A percentile compares a stretch with the other conserved stretches of the same genome.
Conservation (phyloP, 2,329 filamentous ascomycete species). For the Drechslera avenae region DNA sequence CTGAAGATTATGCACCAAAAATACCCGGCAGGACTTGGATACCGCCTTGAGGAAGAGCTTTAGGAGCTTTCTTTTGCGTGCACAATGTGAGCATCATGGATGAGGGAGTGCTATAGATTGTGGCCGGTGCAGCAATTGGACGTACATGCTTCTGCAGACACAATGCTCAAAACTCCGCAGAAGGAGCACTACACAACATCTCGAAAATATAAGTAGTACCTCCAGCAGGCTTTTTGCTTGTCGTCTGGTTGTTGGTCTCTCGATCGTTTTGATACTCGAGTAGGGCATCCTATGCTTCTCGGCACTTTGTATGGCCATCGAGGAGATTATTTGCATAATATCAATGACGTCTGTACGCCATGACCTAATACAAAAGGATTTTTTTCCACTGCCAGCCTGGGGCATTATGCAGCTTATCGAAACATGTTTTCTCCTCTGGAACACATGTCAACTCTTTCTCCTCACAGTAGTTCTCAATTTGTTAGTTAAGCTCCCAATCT, state of each 20-base stretch:
- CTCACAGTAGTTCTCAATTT: background rate
- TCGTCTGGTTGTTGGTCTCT: background rate
- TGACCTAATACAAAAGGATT: background rate
- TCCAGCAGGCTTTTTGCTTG: too few species aligned
- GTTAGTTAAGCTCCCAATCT: background rate
- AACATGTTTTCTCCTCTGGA: background rate
- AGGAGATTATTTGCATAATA: background rate
- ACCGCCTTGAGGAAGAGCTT: background rate
- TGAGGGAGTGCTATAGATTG: too few species aligned
- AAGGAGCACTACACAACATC: background rate
- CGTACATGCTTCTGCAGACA: too few species aligned
- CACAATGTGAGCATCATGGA: background rate
- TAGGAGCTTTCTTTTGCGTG: background rate
- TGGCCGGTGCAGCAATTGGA: too few species aligned
- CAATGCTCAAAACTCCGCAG: too few species aligned
- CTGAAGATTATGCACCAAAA: background rate
- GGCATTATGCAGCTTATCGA: background rate
- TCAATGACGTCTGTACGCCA: background rate
- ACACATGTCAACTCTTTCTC: background rate
- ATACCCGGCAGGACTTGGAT: background rate
- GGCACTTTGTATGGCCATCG: background rate
- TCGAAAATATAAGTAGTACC: too few species aligned
- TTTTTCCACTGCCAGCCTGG: background rate
- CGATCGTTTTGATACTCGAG: background rate
- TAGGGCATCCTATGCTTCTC: background rate